Base-by-base conservation (phyloP, 2,329 filamentous ascomycete genomes). In the Hymenoscyphus fructigenus region DNA sequence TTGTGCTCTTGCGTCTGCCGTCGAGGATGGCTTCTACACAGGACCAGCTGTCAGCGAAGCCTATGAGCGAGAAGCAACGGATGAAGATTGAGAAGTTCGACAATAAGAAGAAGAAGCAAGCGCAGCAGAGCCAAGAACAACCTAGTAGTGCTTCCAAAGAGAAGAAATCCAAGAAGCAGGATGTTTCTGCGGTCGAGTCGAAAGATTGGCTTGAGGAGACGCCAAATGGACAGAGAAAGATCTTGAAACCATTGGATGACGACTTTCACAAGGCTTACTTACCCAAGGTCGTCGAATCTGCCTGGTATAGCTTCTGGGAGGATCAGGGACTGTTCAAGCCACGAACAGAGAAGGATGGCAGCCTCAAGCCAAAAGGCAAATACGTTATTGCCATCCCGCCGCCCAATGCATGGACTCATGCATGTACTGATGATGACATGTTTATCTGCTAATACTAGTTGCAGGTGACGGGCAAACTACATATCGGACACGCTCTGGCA, bases 271-370 rank as follows among this genome's bases (percentile, higher is more conserved):
- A 94, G 77, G 92, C 93, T 60, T 97, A 97, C 80, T 89, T 93
- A 75, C 93, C 94, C 55, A 85, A 88, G 68, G 91, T 90, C 64
- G 93, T 98, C 69, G 94, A 97, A 81, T 88, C 88, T n/a, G 92
- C 91, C 20, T 95, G 93, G 86, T 94, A 95, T 74, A 86, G 90
- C 69, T 98, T 93, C 92, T 98, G 94, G 94, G 92, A 97, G 82
- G 90, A 93, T 82, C 85, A 91, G 70, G 93, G 91, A 63, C 94
- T 93, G 80, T 96, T 96, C 83, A 85, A 92, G 82, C 93, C 92
- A 53, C 85, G 92, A 76, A 89, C 92, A 77, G 86, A 83, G 56
- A 76, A 84, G 29, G 87, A 94, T 69, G 91, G 90, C 72, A 88
- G 89, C 64, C 86, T 92, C 76, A 93, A 93, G 80, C 83, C 88